Conservation (phyloP, 169 alveolate species). For the Plasmodium knowlesi region DNA sequence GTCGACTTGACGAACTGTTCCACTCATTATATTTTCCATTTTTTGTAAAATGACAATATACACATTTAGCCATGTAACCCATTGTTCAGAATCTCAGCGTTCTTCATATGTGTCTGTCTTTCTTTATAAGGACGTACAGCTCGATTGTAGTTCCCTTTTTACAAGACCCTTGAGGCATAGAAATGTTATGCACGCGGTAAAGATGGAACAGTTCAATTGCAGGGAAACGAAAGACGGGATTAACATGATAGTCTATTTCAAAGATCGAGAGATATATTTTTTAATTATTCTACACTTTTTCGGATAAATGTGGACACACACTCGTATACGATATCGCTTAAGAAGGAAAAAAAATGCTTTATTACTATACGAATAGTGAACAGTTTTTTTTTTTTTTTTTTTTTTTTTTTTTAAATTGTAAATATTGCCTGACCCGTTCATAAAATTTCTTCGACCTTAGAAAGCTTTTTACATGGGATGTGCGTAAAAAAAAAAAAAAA, state of each 20-base stretch:
- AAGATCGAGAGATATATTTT: neutral
- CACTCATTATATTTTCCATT: neutral
- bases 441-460: neutral
- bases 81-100: neutral
- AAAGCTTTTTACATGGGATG: neutral
- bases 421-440: slow-evolving; percentile 4
- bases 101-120: neutral
- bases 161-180: neutral
- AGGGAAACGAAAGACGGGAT: neutral
- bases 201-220: neutral
- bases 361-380: neutral
- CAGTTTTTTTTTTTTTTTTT: neutral
- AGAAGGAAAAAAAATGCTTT: neutral
- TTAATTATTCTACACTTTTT: neutral
- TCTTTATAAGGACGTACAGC: neutral
- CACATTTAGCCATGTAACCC: neutral
- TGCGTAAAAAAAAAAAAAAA: neutral
- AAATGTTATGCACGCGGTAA: slow-evolving; percentile 2
- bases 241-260: neutral
- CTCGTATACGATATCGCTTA: neutral
- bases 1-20: neutral
- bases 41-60: neutral
- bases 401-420: neutral
- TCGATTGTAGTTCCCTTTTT: neutral
- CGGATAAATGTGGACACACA: neutral